Evolutionary conservation across 805 yeast genomes (phyloP), one percentile per base, ranked within the genome.

Genomic region (Lipomyces starkeyi): DNA sequence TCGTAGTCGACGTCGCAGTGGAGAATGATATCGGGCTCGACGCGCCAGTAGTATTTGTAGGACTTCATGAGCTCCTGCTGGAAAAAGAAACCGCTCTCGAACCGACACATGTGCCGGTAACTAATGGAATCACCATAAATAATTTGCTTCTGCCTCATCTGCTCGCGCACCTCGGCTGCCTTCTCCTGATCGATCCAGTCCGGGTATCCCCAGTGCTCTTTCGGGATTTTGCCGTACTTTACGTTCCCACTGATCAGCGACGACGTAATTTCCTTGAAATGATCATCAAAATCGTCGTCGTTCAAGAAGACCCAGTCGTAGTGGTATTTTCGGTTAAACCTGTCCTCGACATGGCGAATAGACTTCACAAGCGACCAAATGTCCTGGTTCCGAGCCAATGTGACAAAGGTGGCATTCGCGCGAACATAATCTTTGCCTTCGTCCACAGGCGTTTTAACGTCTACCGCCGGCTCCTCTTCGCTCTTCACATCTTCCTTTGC

Each of bases 251-350:
- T 84, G 37, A 87, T 86, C 65, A 88, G 80, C 2, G 83, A 77
- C 0, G 83, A 66, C 13, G 91, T 84, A 53, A 81, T 79, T 2
- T 75, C 75, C 76, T 86, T 88, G 80, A 93, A 93, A 65, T 89
- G 91, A 1, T 88, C 89, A 43, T 84, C 81, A 78, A 92, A 93
- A 27, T 85, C 88, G 65, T 85, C 88, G 77, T 94, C 94, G 79
- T 93, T 93, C 73, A 94, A 81, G 78, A 93, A 93, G 17, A 93
- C 93, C 97, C 97, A 93, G 77, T 92, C 97, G 78, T 93, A 93
- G 72, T 90, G 86, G 80, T 76, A 93, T 70, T 87, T 82, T 61
- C 79, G 78, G 81, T 94, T 93, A 81, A 93, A 93, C 64, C 93
- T 84, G 78, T 89, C 91, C 81, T 91, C 97, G 52, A 91, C 85